Percentiles rank a stretch among this genome's conserved stretches.
phyloP scores from a whole-genome alignment of 1,284 basidiomycete species.

The Athelia psychrophila region DNA sequence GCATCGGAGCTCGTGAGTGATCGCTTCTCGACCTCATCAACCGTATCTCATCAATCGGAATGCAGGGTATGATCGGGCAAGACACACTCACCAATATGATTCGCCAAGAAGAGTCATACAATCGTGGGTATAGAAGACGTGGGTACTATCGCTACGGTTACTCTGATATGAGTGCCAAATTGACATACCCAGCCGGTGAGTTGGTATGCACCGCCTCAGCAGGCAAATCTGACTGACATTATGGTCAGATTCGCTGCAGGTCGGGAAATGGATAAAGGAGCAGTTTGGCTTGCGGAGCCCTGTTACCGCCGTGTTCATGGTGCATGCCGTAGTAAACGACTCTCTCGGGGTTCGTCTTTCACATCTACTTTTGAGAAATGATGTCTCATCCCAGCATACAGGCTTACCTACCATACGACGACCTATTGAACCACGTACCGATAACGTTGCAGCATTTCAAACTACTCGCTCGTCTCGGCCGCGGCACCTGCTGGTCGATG shows the following conservation, averaged over 20 bases:
- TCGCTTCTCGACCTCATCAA: constrained; percentile 7
- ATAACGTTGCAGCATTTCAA: constrained; percentile 44
- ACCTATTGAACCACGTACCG: constrained; percentile 24
- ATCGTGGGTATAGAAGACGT: constrained; percentile 51
- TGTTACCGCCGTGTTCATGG: constrained; percentile 65
- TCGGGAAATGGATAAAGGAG: constrained; percentile 57
- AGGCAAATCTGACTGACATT: neutral
- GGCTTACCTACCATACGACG: constrained; percentile 34
- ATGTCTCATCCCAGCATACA: constrained; percentile 34
- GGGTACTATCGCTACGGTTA: constrained; percentile 44
- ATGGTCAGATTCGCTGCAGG: constrained; percentile 47
- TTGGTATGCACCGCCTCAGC: neutral
- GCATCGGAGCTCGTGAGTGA: constrained; percentile 29
- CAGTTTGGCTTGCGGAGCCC: constrained; percentile 52
- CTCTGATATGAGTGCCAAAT: constrained; percentile 42
- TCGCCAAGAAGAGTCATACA: constrained; percentile 62
- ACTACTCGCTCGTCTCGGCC: constrained; percentile 54
- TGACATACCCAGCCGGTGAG: constrained; percentile 54
- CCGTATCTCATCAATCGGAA: constrained; percentile 2
- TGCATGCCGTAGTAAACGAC: constrained; percentile 66
- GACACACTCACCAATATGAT: constrained; percentile 68
- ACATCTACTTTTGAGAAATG: constrained; percentile 1
- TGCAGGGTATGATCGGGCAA: constrained; percentile 59
- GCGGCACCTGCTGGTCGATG: constrained; percentile 47
- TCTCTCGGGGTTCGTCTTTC: constrained; percentile 44